Evolutionary conservation across 441 rosid species (phyloP).

Genomic region (Euphorbia schlechtendalii): DNA sequence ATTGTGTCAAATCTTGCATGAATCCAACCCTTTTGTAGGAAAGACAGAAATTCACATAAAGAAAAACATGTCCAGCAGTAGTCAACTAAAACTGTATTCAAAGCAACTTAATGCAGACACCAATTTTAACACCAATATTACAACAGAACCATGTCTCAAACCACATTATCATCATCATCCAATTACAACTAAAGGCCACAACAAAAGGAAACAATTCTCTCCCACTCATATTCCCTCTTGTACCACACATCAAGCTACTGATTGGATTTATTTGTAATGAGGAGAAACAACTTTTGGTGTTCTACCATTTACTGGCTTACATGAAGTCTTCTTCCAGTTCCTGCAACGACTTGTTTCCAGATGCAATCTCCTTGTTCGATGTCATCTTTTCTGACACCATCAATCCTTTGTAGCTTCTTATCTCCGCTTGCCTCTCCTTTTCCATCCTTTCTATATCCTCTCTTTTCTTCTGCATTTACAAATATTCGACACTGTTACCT

Average conservation of each 20-base stretch:
- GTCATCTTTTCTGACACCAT: conserved; percentile 98
- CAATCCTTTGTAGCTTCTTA: conserved; percentile 92
- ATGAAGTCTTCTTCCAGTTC: conserved; percentile 96
- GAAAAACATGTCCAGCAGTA: no score
- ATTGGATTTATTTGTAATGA: no score
- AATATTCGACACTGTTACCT: conserved; percentile 8
- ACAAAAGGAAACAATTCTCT: background rate
- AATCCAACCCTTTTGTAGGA: no score
- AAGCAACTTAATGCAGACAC: background rate
- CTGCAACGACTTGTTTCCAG: conserved; percentile 77
- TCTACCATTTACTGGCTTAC: conserved; percentile 33
- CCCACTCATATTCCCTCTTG: background rate
- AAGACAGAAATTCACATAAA: no score
- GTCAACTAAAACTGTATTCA: no score
- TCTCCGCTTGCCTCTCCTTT: conserved; percentile 84
- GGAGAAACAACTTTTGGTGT: no score
- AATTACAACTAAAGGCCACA: conserved; percentile 12
- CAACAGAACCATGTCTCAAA: background rate
- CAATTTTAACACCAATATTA: background rate
- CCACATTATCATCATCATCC: conserved; percentile 16
- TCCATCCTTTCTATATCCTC: conserved; percentile 87
- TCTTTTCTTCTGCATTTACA: conserved; percentile 59
- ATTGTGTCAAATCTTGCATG: no score
- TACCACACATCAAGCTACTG: conserved; percentile 1
- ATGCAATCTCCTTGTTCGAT: conserved; percentile 85